Evolutionary conservation across 495 filamentous ascomycete species (phyloP), one percentile per base, ranked within the genome.

Genomic region (Penicillium alfredii): DNA sequence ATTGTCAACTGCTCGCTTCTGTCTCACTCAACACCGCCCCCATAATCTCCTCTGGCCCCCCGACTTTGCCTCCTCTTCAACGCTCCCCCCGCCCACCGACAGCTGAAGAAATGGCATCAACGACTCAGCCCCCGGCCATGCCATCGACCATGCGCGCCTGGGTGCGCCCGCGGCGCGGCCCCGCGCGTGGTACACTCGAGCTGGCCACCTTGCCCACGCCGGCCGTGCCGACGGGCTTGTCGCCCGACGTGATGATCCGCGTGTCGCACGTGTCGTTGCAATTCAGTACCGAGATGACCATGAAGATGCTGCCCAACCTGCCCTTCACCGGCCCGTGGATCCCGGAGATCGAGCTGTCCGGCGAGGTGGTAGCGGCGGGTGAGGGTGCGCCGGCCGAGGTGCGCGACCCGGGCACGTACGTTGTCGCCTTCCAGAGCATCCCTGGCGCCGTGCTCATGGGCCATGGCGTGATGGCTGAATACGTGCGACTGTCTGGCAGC

Each of bases 301-400:
- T 51, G 38, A 43, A 36, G 4, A 22, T 14, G 17, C 18, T 47
- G 2, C 47, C 47, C 3, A 26, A 18, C 12, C 18, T 45, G 11
- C 43, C 47, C 12, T 31, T 51, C 21, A 47, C 20, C 30, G 7
- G 35, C 3, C 43, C 38, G 4, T 43, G 39, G 35, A 12, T 51
- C n/a, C 47, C 47, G 3, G 47, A 51, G 19, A 22, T 51, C 28
- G 47, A 51, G 13, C 27, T 51, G 13, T 47, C 47, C 4, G 47
- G 47, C 13, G 38, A 43, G 28, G 35, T 51, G 19, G 32, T 51
- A 6, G 39, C 35, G 3, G 47, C 47, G 10, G 47, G 47, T 17
- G 28, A 8, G 5, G 14, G 18, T 10, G 43, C 39, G 8, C 39
- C 47, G 22, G 16, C 23, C 8, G 47, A 47, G 12, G 5, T 51